phyloP scores from a whole-genome alignment of 176 grass and related monocot genomes.

The Stipa capillata region DNA sequence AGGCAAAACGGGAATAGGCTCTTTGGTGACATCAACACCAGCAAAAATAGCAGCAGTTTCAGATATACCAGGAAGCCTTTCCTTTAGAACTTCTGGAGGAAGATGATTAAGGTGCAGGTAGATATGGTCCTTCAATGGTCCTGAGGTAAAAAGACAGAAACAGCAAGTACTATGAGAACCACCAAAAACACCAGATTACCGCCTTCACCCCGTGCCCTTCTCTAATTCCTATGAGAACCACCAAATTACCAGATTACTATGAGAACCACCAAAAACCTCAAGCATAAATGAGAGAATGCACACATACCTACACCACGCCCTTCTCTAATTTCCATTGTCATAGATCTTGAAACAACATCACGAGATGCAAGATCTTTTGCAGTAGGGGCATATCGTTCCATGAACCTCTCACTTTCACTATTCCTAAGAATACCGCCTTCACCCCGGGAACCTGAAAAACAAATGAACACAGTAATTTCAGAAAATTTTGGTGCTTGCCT shows the following conservation, averaged over 20 bases:
- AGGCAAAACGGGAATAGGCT: slow-evolving; percentile 95
- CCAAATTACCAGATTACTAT: too few species aligned
- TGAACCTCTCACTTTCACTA: slow-evolving; percentile 80
- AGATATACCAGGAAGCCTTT: slow-evolving; percentile 96
- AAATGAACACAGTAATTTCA: not conserved
- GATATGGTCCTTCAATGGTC: slow-evolving; percentile 88
- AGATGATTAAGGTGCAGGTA: slow-evolving; percentile 84
- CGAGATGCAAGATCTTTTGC: slow-evolving; percentile 85
- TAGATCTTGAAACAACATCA: slow-evolving; percentile 80
- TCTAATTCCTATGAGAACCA: too few species aligned
- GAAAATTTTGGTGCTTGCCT: not conserved
- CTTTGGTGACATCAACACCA: slow-evolving; percentile 94
- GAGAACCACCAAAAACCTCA: too few species aligned
- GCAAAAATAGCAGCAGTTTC: slow-evolving; percentile 98
- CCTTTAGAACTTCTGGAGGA: slow-evolving; percentile 80
- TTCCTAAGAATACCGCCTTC: slow-evolving; percentile 91
- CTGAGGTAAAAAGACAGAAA: slow-evolving; percentile 18
- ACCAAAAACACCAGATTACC: not conserved
- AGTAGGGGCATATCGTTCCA: slow-evolving; percentile 71
- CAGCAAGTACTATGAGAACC: not conserved
- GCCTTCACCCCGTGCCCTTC: too few species aligned
- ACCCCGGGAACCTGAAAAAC: slow-evolving; percentile 45
- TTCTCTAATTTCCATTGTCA: slow-evolving; percentile 84
- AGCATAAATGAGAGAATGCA: not conserved
- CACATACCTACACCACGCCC: slow-evolving; percentile 63